Conservation (phyloP, 192 early-diverging fungal species). For the Coemansia asiatica region DNA sequence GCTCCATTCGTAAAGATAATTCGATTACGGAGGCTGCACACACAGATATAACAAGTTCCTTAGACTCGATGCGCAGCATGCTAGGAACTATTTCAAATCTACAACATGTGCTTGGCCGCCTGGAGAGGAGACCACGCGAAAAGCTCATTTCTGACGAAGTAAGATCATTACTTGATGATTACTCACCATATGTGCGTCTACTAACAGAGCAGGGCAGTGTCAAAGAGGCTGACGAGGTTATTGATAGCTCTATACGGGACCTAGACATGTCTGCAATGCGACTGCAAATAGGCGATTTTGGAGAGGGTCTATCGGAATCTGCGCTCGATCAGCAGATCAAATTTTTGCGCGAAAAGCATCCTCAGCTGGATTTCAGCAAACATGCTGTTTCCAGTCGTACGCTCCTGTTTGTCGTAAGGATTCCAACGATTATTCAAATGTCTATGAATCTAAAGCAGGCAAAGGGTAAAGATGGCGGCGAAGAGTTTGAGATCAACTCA, state of each 20-base stretch:
- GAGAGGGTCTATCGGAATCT: conserved; percentile 28
- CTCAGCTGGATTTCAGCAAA: conserved; percentile 22
- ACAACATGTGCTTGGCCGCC: conserved; percentile 27
- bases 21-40: conserved; percentile 46
- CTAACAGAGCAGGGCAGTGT: conserved; percentile 41
- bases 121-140: conserved; percentile 50
- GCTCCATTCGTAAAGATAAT: conserved; percentile 53
- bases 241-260: conserved; percentile 37
- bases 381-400: conserved; percentile 30
- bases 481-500: conserved; percentile 32
- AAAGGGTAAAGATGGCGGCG: conserved; percentile 11
- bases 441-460: conserved; percentile 39
- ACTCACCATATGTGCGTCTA: conserved; percentile 40
- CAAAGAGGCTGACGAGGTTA: conserved; percentile 21
- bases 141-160: conserved; percentile 46
- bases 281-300: conserved; percentile 45
- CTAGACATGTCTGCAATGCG: conserved; percentile 50
- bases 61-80: conserved; percentile 46
- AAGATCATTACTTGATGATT: conserved; percentile 27
- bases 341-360: conserved; percentile 25
- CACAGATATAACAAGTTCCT: conserved; percentile 40
- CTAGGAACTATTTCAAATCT: conserved; percentile 30
- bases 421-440: conserved; percentile 47
- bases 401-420: conserved; percentile 35
- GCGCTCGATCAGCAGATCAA: conserved; percentile 31